Base-by-base conservation (phyloP, 192 early-diverging fungal genomes). In the Powellomyces hirtus region DNA sequence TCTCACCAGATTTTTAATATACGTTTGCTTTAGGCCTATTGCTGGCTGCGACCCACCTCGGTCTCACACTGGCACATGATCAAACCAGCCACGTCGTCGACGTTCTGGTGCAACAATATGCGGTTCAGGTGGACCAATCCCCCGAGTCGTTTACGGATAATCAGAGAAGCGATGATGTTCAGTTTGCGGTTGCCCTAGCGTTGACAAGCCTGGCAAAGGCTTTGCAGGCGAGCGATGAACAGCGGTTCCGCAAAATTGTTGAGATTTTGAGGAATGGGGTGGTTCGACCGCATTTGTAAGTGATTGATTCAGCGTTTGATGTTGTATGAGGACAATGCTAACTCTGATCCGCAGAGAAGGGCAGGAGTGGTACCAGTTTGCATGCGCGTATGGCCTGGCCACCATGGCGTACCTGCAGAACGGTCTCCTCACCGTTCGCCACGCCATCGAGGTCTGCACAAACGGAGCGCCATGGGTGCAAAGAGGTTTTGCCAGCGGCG, bases 331-430 rank as follows among this genome's bases (percentile, higher is more conserved):
- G 1, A 1, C 44, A 46, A 22, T 0, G 0, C 1, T 46, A 46
- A 18, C 40, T 11, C 40, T 42, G 6, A 10, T 2, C 10, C 4
- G 16, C 49, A 66, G 64, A 26, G 33, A 37, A 10, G 59, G 51
- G 5, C 60, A 62, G 10, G 69, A 63, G 24, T 63, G 59, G 61
- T 36, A 30, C 30, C 69, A 71, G 35, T 71, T 71, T 61, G 69
- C 59, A 10, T 35, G 24, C 30, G 38, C 56, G 18, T 53, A 66
- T 29, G 64, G 64, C 2, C 34, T 66, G 30, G 36, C 38, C n/a
- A 38, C 59, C n/a, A 14, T 60, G 14, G 16, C 59, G 5, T 34
- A 14, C 3, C 46, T 24, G 46, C n/a, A 18, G n/a, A 49, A 49
- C 14, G 46, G n/a, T 5, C n/a, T 49, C 46, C n/a, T 58, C 22